A percentile compares a stretch with the other conserved stretches of the same genome.
Conservation (phyloP, 371 early-diverging fungal genomes). For the Rhizomucor miehei region DNA sequence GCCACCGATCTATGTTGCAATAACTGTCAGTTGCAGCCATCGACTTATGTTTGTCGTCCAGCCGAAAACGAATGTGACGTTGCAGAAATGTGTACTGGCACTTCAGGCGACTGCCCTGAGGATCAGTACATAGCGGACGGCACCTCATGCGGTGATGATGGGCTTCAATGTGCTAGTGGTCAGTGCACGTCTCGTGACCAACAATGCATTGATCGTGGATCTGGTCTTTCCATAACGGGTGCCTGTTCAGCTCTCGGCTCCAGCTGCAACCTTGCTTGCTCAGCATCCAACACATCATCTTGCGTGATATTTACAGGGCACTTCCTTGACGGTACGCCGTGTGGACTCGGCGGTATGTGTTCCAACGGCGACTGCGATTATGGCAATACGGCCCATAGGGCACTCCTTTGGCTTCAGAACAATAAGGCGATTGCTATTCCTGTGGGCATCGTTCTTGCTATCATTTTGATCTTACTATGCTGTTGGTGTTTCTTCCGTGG, state of each 20-base stretch:
- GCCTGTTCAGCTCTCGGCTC: slow-evolving; percentile 49
- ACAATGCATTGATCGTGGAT: slow-evolving; percentile 68
- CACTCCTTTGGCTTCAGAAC: slow-evolving; percentile 26
- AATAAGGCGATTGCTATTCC: slow-evolving; percentile 53
- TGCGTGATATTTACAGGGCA: slow-evolving; percentile 73
- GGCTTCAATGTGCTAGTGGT: slow-evolving; percentile 79
- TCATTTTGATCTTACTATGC: slow-evolving; percentile 17
- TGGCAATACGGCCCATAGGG: slow-evolving; percentile 25
- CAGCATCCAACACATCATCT: slow-evolving; percentile 42
- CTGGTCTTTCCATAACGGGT: slow-evolving; percentile 32
- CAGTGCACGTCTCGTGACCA: slow-evolving; percentile 85
- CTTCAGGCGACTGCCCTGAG: slow-evolving; percentile 65
- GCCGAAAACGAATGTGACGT: slow-evolving; percentile 79
- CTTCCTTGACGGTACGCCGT: slow-evolving; percentile 87
- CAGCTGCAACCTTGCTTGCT: slow-evolving; percentile 63
- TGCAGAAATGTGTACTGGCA: slow-evolving; percentile 77
- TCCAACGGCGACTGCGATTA: slow-evolving; percentile 36
- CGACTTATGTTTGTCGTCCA: slow-evolving; percentile 70
- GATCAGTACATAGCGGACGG: slow-evolving; percentile 69
- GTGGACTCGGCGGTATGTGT: slow-evolving; percentile 74
- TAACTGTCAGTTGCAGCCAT: slow-evolving; percentile 66
- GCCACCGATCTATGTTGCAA: slow-evolving; percentile 80
- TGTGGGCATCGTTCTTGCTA: slow-evolving; percentile 42
- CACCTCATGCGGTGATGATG: slow-evolving; percentile 49
- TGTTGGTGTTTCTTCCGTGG: slow-evolving; percentile 37